phyloP scores from a whole-genome alignment of 2,329 filamentous ascomycete genomes.

The Aspergillus tamarii region DNA sequence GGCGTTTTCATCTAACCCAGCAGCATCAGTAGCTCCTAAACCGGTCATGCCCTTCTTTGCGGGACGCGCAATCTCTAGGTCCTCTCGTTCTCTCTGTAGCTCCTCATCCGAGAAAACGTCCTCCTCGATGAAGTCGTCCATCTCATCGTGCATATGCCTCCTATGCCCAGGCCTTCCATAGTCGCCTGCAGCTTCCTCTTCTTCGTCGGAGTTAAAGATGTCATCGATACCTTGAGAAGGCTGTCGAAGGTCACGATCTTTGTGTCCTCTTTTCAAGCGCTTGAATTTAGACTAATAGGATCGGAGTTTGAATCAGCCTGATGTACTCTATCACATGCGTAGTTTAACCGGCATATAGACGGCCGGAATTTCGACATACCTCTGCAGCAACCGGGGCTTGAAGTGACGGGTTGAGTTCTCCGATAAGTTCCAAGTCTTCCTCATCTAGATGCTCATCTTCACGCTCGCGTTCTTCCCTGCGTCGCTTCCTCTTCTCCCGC shows the following conservation, averaged over 20 bases:
- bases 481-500: slow-evolving; percentile 74
- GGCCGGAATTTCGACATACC: slow-evolving; percentile 55
- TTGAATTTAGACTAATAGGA: slow-evolving; percentile 80
- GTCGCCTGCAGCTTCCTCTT: slow-evolving; percentile 61
- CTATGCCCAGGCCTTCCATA: slow-evolving; percentile 53
- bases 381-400: slow-evolving; percentile 69
- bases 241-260: slow-evolving; percentile 60
- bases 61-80: slow-evolving; percentile 84
- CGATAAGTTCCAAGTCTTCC: slow-evolving; percentile 94
- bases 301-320: slow-evolving; percentile 12
- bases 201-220: slow-evolving; percentile 95
- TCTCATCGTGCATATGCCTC: slow-evolving; percentile 72
- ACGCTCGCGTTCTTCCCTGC: slow-evolving; percentile 74
- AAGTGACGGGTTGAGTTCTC: slow-evolving; percentile 74
- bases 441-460: slow-evolving; percentile 87
- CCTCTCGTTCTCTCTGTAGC: slow-evolving; percentile 74
- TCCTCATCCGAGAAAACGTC: slow-evolving; percentile 89
- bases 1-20: slow-evolving; percentile 86
- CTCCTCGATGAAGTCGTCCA: slow-evolving; percentile 96
- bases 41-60: slow-evolving; percentile 69
- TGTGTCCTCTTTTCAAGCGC: slow-evolving; percentile 87
- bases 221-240: slow-evolving; percentile 78
- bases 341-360: background rate
- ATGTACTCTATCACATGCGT: slow-evolving; percentile 1
- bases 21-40: slow-evolving; percentile 72